Evolutionary conservation across 2,329 filamentous ascomycete genomes (phyloP).

Genomic region (Colletotrichum eleusines): DNA sequence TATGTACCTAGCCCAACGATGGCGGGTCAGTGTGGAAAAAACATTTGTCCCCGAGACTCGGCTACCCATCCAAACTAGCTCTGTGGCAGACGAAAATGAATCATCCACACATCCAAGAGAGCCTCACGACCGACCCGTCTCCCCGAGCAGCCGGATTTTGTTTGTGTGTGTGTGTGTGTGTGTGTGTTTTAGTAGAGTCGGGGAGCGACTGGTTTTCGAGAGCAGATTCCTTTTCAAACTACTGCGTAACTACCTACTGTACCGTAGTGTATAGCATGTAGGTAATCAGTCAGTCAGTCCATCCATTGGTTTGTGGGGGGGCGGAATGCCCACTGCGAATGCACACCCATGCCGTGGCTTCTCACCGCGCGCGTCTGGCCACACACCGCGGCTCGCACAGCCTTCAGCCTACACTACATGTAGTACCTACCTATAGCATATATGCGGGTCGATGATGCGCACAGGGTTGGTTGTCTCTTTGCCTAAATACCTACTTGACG

Average conservation of each 20-base stretch:
- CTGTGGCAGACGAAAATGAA: conserved; percentile 17
- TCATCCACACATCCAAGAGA: conserved; percentile 8
- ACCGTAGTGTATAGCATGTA: too few relatives aligned
- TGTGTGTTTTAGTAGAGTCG: not conserved
- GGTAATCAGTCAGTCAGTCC: too few relatives aligned
- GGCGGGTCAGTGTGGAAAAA: conserved; percentile 6
- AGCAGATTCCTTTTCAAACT: conserved; percentile 13
- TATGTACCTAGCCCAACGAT: not conserved
- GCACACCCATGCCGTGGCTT: not conserved
- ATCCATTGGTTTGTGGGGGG: too few relatives aligned
- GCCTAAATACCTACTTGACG: conserved; percentile 15
- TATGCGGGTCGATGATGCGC: conserved; percentile 41
- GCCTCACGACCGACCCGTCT: not conserved
- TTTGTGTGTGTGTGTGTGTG: too few relatives aligned
- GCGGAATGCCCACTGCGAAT: not conserved
- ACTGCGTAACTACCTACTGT: not conserved
- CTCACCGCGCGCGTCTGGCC: too few relatives aligned
- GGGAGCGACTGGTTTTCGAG: not conserved
- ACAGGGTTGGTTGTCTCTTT: conserved; percentile 36
- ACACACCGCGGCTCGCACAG: conserved; percentile 38
- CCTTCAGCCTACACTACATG: conserved; percentile 30
- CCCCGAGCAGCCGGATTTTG: conserved; percentile 4
- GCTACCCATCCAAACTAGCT: conserved; percentile 15
- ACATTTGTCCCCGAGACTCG: conserved; percentile 21
- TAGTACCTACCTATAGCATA: too few relatives aligned